Conservation (phyloP, 441 rosid genomes). For the Lepidium campestre region DNA sequence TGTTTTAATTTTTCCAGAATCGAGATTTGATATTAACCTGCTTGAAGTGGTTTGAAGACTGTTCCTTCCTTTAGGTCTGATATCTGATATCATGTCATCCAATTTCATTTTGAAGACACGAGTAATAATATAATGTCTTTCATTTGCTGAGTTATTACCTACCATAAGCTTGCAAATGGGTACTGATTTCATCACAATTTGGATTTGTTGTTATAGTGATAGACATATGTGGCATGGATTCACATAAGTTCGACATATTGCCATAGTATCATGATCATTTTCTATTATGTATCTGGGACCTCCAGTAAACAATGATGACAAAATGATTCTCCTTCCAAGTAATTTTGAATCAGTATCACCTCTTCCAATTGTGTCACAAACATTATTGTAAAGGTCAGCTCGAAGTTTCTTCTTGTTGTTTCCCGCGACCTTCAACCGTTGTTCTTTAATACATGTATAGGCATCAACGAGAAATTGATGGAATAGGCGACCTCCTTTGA, state of each 20-base stretch:
- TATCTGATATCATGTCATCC: not conserved
- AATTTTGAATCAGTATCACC: not conserved
- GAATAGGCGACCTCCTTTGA: not conserved
- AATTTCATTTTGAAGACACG: not conserved
- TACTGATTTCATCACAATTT: not conserved
- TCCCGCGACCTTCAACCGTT: not conserved
- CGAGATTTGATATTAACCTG: not conserved
- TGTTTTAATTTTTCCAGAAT: too few species aligned
- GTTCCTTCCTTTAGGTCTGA: not conserved
- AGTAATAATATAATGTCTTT: not conserved
- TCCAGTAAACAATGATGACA: not conserved
- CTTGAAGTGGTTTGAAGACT: not conserved
- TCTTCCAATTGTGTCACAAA: not conserved
- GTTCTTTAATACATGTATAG: not conserved
- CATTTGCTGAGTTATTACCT: not conserved
- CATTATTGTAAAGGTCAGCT: not conserved
- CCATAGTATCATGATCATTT: not conserved
- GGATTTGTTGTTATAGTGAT: not conserved
- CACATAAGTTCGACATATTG: not conserved
- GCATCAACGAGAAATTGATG: not conserved
- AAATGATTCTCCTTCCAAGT: not conserved
- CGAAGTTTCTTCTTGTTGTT: not conserved
- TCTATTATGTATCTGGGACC: not conserved
- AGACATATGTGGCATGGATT: not conserved
- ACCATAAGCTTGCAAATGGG: not conserved